Percentiles rank a stretch among this genome's conserved stretches.
phyloP scores from a whole-genome alignment of 371 early-diverging fungal genomes.

The Coemansia sp. region DNA sequence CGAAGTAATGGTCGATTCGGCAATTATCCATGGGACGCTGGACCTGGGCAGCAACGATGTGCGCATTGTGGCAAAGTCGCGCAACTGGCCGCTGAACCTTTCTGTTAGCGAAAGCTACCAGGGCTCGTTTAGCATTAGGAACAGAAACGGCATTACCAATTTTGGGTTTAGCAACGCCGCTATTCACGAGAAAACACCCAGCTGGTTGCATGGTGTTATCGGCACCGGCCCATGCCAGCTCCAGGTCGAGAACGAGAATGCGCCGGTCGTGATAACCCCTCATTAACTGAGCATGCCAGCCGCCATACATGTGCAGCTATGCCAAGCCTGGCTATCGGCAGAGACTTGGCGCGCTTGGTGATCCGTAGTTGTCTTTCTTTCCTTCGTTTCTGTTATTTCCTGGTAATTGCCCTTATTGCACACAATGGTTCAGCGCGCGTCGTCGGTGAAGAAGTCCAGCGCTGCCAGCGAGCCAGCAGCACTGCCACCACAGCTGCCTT shows the following conservation, averaged over 20 bases:
- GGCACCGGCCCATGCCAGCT: conserved; percentile 22
- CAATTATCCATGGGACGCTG: conserved; percentile 26
- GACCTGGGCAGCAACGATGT: conserved; percentile 3
- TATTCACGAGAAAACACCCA: conserved; percentile 1
- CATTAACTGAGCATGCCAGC: not conserved
- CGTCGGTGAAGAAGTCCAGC: not conserved
- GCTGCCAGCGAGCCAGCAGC: not conserved
- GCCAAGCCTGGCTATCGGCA: conserved; percentile 5
- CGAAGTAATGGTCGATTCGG: conserved; percentile 15
- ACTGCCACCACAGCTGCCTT: too few species aligned
- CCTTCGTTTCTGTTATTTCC: not conserved
- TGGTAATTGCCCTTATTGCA: too few species aligned
- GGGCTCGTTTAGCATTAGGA: conserved; percentile 27
- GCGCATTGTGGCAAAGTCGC: conserved; percentile 10
- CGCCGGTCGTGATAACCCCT: conserved; percentile 29
- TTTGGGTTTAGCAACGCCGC: conserved; percentile 14
- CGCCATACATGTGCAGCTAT: not conserved
- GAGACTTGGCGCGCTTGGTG: not conserved
- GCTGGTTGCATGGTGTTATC: conserved; percentile 25
- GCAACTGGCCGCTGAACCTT: conserved; percentile 29
- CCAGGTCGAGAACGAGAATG: conserved; percentile 17
- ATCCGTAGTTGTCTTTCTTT: not conserved
- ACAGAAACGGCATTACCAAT: conserved; percentile 19
- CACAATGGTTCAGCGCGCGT: not conserved
- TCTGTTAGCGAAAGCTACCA: conserved; percentile 12